Conservation (phyloP, 192 early-diverging fungal genomes). For the Podila horticola region DNA sequence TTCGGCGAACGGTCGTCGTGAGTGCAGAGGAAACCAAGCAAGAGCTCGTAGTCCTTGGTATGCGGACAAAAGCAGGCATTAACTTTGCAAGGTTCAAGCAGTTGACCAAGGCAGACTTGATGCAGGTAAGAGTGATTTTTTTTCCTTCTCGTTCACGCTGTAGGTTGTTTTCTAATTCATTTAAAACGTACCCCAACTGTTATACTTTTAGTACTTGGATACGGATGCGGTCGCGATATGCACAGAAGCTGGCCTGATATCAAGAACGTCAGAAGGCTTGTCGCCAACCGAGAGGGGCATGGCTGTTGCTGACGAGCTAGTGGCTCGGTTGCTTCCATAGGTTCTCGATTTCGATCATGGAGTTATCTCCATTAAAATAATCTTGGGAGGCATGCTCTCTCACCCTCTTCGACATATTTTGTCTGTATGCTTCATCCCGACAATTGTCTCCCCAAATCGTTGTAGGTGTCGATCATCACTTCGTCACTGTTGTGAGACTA, state of each 20-base stretch:
- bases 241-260: conserved; percentile 22
- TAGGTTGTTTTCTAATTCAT: background rate
- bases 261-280: conserved; percentile 19
- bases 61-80: conserved; percentile 59
- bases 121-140: conserved; percentile 42
- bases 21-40: conserved; percentile 17
- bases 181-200: background rate
- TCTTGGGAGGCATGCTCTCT: too few species aligned
- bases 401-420: too few species aligned
- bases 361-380: too few species aligned
- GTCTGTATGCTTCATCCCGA: too few species aligned
- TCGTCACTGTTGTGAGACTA: too few species aligned
- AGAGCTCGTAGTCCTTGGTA: conserved; percentile 61
- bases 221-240: conserved; percentile 11
- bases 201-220: conserved; percentile 15
- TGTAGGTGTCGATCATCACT: too few species aligned
- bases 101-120: conserved; percentile 41
- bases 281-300: conserved; percentile 63
- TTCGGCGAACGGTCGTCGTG: conserved; percentile 2
- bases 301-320: conserved; percentile 60
- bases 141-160: background rate
- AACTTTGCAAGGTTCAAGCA: conserved; percentile 31
- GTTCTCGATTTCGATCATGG: background rate
- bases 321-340: conserved; percentile 49
- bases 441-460: too few species aligned